Evolutionary conservation across 305 asterid species (phyloP).

Genomic region (Fraxinus nigra): DNA sequence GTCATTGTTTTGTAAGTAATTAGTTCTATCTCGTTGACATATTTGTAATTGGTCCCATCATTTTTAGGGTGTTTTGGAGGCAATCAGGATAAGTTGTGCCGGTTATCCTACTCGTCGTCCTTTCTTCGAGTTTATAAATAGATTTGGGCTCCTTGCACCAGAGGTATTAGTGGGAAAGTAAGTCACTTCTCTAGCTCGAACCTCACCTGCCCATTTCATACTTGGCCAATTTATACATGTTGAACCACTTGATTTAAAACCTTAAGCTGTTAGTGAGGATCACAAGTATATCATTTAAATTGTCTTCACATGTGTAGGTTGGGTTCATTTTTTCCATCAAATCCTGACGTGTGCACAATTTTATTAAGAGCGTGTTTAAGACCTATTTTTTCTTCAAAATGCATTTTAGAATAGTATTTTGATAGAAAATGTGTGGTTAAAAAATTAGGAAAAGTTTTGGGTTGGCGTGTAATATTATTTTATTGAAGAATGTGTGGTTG

Average conservation of each 20-base stretch:
- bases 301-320: not conserved
- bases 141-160: slow-evolving; percentile 97
- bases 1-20: slow-evolving; percentile 19
- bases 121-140: slow-evolving; percentile 86
- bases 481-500: not conserved
- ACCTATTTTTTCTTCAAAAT: not conserved
- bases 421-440: not conserved
- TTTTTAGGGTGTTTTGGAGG: slow-evolving; percentile 96
- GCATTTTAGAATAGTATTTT: not conserved
- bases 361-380: not conserved
- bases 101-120: slow-evolving; percentile 99
- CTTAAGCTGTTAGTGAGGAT: not conserved
- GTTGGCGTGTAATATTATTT: not conserved
- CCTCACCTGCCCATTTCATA: slow-evolving; percentile 20
- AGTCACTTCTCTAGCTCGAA: slow-evolving; percentile 26
- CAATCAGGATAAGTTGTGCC: slow-evolving; percentile 98
- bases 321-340: not conserved
- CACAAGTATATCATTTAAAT: not conserved
- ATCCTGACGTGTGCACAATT: not conserved
- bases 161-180: slow-evolving; percentile 84
- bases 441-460: not conserved
- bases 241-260: not conserved
- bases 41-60: slow-evolving; percentile 28
- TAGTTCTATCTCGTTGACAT: slow-evolving; percentile 15
- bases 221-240: not conserved